A percentile compares a stretch with the other conserved stretches of the same genome.
phyloP scores from a whole-genome alignment of 345 rosid species.

The Dipteronia dyeriana region DNA sequence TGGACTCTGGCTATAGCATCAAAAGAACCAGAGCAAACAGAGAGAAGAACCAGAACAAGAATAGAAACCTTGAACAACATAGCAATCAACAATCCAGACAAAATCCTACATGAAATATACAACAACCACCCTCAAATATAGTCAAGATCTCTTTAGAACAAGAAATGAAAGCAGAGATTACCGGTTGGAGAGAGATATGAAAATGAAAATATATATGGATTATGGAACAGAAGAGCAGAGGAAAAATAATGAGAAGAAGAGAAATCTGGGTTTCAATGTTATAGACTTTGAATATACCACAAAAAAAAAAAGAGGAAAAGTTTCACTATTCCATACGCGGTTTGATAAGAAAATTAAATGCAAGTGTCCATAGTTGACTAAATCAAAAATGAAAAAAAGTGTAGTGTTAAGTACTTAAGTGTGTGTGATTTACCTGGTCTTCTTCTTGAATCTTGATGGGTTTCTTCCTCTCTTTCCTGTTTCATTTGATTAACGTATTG shows the following conservation, averaged over 20 bases:
- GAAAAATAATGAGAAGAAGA: neutral
- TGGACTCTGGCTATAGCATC: constrained; percentile 39
- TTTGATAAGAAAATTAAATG: constrained; percentile 19
- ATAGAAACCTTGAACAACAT: constrained; percentile 51
- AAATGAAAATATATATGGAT: neutral
- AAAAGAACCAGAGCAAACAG: constrained; percentile 35
- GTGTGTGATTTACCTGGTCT: constrained; percentile 15
- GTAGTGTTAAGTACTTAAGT: too few relatives aligned
- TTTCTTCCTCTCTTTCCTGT: constrained; percentile 18
- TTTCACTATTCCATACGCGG: constrained; percentile 35
- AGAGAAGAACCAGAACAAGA: constrained; percentile 35
- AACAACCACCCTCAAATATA: neutral
- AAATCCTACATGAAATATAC: constrained; percentile 19
- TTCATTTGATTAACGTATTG: neutral
- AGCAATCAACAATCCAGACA: constrained; percentile 27
- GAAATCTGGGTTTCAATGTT: constrained; percentile 12
- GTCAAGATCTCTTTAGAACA: neutral
- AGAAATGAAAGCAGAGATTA: constrained; percentile 3
- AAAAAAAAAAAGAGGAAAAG: neutral
- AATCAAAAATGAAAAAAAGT: neutral
- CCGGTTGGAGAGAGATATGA: neutral
- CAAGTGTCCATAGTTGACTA: neutral
- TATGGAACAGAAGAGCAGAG: neutral
- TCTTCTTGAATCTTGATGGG: neutral
- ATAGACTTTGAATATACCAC: constrained; percentile 35